Base-by-base conservation (phyloP, 2,329 filamentous ascomycete genomes). In the Sarocladium brachiariae region DNA sequence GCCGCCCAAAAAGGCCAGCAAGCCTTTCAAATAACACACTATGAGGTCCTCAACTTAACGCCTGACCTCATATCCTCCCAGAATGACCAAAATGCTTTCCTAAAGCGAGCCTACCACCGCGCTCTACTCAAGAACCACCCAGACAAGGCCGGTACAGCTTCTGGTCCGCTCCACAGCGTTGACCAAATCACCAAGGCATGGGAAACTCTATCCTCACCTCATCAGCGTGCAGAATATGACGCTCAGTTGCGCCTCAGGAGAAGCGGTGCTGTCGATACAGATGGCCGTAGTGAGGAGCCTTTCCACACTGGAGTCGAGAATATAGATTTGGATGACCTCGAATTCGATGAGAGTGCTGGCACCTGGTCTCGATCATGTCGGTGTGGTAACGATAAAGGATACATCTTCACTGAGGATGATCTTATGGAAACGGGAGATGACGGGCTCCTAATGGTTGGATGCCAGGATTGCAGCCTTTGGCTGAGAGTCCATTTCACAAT, bases 71-170 rank as follows among this genome's bases (percentile, higher is more conserved):
- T 79, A 52, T 6, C 46, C 30, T 49, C 46, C 16, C 62, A 70
- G 50, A 57, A 66, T 53, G 69, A 74, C 58, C 63, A 72, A 35
- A 60, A 69, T 55, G 67, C 71, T 46, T 67, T 78, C 48, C 69
- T 86, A 53, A 84, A 82, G 61, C 74, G 74, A 53, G 81, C 82
- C 53, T 87, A 86, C 65, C 80, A 75, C 63, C 75, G 78, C 50
- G 80, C 83, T 19, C 74, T 87, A 30, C 75, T 87, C 14, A 75
- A 72, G 56, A 75, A 86, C 68, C 83, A 87, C 65, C 83, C 83
- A 2, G 81, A 85, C 68, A 84, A 84, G 21, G 58, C 62, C 41
- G 21, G 52, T 25, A 35, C 53, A 46, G 33, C 30, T 21, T 37
- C 46, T 6, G 9, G n/a, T 4, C 19, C 18, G 4, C 3, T 54